Conservation (phyloP, 2,329 filamentous ascomycete genomes). For the Claviceps sp. region DNA sequence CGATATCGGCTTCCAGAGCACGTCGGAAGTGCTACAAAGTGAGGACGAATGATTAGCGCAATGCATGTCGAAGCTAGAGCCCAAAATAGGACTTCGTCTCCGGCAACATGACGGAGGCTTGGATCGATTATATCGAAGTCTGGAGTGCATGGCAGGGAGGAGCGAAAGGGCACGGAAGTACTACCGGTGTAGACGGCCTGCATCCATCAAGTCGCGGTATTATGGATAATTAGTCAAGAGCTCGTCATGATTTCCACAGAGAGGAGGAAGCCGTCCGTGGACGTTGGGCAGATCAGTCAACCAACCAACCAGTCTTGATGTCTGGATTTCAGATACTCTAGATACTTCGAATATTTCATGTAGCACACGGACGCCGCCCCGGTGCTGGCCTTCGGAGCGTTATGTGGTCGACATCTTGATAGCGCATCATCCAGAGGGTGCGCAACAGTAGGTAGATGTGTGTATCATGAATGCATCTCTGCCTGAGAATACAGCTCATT, state of each 20-base stretch:
- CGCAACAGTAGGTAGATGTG: too few relatives aligned
- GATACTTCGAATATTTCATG: not conserved
- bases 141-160: not conserved
- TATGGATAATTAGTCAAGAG: not conserved
- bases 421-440: slow-evolving; percentile 31
- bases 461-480: slow-evolving; percentile 6
- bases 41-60: not conserved
- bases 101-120: not conserved
- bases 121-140: not conserved
- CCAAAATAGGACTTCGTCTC: not conserved
- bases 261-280: not conserved
- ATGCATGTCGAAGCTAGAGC: not conserved
- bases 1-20: not conserved
- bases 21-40: not conserved
- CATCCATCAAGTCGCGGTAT: too few relatives aligned
- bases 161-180: not conserved
- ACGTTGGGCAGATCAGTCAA: too few relatives aligned
- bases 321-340: too few relatives aligned
- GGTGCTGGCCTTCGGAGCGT: slow-evolving; percentile 12
- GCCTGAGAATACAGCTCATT: slow-evolving; percentile 5
- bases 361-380: not conserved
- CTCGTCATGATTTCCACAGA: not conserved
- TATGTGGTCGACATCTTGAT: slow-evolving; percentile 28
- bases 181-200: too few relatives aligned
- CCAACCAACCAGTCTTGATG: not conserved